Conservation (phyloP, 805 yeast species). For the Candida loeiensis region DNA sequence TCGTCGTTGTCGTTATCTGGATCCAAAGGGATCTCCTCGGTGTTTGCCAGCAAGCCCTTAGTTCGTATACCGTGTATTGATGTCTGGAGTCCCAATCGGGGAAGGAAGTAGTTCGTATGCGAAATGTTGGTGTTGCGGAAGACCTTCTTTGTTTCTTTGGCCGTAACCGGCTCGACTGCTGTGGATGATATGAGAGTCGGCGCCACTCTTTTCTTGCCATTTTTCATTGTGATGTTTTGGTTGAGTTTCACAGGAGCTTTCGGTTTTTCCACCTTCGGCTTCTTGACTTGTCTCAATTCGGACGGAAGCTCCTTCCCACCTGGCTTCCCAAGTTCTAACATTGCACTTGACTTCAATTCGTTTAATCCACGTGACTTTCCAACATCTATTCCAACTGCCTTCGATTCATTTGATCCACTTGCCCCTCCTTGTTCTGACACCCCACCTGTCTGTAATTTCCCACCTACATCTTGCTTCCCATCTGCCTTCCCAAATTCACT, state of each 20-base stretch:
- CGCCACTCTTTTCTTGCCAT: slow-evolving; percentile 72
- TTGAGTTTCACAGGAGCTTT: slow-evolving; percentile 12
- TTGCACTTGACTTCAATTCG: too few relatives aligned
- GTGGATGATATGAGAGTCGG: slow-evolving; percentile 58
- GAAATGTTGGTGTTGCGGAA: slow-evolving; percentile 35
- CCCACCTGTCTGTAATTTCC: too few relatives aligned
- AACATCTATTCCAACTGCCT: too few relatives aligned
- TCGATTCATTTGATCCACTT: too few relatives aligned
- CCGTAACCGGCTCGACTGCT: slow-evolving; percentile 14
- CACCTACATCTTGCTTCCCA: too few relatives aligned
- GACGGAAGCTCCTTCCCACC: too few relatives aligned
- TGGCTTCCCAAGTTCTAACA: too few relatives aligned
- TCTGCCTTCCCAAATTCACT: too few relatives aligned
- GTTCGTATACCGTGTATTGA: slow-evolving; percentile 54
- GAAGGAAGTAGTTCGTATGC: slow-evolving; percentile 47
- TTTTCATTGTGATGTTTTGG: slow-evolving; percentile 59
- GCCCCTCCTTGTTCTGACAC: too few relatives aligned
- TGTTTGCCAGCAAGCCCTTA: slow-evolving; percentile 12
- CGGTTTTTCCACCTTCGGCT: too few relatives aligned
- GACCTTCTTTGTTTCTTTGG: slow-evolving; percentile 16
- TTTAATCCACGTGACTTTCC: too few relatives aligned
- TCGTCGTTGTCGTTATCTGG: slow-evolving; percentile 50
- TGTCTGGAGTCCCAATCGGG: slow-evolving; percentile 62
- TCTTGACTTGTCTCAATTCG: background rate
- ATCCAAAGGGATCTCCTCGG: slow-evolving; percentile 21